phyloP scores from a whole-genome alignment of 208 protist genomes.

The Naegleria lovaniensis region DNA sequence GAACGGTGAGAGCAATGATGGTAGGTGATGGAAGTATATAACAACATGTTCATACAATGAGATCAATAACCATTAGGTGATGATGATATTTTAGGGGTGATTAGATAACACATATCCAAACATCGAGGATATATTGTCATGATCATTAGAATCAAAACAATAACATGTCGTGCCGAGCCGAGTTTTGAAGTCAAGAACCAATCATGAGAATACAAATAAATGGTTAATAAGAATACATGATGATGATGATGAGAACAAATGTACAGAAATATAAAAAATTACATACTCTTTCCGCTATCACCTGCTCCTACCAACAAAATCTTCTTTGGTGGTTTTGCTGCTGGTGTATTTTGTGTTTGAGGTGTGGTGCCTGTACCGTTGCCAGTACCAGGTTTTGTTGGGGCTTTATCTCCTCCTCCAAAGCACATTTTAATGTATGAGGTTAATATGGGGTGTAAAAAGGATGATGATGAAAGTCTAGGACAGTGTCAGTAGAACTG shows the following conservation, averaged over 20 bases:
- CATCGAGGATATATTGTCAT: too few relatives aligned
- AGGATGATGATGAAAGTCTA: too few relatives aligned
- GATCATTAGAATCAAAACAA: too few relatives aligned
- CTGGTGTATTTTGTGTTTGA: background rate
- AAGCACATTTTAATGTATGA: background rate
- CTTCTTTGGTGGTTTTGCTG: conserved; percentile 24
- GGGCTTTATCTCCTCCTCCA: background rate
- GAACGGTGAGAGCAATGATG: background rate
- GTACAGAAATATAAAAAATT: background rate
- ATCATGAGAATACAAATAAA: background rate
- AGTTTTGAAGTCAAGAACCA: too few relatives aligned
- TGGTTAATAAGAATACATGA: background rate
- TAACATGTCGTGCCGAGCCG: too few relatives aligned
- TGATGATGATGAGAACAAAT: background rate
- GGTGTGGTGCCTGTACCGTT: background rate
- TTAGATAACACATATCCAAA: too few relatives aligned
- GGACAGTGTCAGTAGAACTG: too few relatives aligned
- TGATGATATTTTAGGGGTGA: too few relatives aligned
- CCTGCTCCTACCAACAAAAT: conserved; percentile 38
- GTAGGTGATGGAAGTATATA: too few relatives aligned
- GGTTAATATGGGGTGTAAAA: background rate
- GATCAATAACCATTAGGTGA: too few relatives aligned
- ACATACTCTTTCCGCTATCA: conserved; percentile 36
- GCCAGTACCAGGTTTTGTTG: too few relatives aligned
- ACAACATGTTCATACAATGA: conserved; percentile 4